These are phyloP conservation scores for Umbellularia californica DNA, from an alignment of 164 flowering plant species.

Conservation along the genomic window DNA sequence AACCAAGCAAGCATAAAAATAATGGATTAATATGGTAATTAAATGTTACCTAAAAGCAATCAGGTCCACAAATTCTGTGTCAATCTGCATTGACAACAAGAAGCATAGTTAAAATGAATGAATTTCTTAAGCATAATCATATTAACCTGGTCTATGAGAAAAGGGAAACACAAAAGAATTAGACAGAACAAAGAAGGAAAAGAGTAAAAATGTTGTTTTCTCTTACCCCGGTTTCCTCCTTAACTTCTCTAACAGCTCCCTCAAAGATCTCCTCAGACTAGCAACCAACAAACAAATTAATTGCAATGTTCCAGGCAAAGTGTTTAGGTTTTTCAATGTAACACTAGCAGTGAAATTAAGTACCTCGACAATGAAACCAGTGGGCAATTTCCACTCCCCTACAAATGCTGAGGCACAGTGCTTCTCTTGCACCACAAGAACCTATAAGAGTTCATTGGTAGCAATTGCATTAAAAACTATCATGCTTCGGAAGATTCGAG, in stretches of 20 bases:
- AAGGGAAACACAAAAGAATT: background rate
- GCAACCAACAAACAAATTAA: constrained; percentile 1
- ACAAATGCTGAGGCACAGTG: constrained; percentile 42
- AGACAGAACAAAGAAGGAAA: background rate
- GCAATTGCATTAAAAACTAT: background rate
- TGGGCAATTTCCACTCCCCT: constrained; percentile 82
- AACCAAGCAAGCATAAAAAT: background rate
- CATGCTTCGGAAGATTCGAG: background rate
- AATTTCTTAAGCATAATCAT: background rate
- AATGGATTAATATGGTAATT: background rate
- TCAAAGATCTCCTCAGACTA: constrained; percentile 81
- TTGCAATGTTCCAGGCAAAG: background rate
- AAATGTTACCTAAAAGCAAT: constrained; percentile 75
- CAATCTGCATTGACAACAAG: constrained; percentile 47
- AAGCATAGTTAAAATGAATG: constrained; percentile 3
- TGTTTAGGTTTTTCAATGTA: background rate
- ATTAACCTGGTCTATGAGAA: background rate
- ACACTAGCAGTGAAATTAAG: background rate
- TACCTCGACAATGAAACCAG: constrained; percentile 85
- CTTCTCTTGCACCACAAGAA: constrained; percentile 91
- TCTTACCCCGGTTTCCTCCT: constrained; percentile 95
- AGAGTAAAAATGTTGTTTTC: background rate
- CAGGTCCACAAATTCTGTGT: constrained; percentile 80
- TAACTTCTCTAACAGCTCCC: constrained; percentile 87
- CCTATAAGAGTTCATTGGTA: constrained; percentile 30